A percentile compares a stretch with the other conserved stretches of the same genome.
phyloP scores from a whole-genome alignment of 768 basidiomycete genomes.

The Phanerochaete carnosa region DNA sequence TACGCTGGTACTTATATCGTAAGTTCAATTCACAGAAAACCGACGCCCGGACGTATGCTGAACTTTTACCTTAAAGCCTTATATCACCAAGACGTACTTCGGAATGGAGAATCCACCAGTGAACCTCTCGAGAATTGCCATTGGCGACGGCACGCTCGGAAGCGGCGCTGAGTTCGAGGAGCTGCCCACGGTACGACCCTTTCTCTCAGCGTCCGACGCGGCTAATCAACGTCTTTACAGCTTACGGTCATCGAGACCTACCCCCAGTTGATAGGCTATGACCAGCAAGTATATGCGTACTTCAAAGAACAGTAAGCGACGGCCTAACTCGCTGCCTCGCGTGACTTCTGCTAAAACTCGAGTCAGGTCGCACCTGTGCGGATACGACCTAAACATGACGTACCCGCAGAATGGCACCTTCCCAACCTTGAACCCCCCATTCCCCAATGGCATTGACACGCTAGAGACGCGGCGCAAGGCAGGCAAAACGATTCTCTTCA shows the following conservation, averaged over 20 bases:
- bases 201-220: not conserved
- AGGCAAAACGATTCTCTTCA: constrained; percentile 7
- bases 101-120: constrained; percentile 62
- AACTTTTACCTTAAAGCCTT: constrained; percentile 43
- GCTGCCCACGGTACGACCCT: constrained; percentile 30
- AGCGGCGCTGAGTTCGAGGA: constrained; percentile 14
- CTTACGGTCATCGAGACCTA: constrained; percentile 64
- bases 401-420: constrained; percentile 62
- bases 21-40: not conserved
- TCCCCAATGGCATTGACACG: not conserved
- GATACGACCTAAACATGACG: constrained; percentile 60
- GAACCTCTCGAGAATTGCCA: constrained; percentile 61
- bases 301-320: constrained; percentile 61
- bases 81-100: constrained; percentile 72
- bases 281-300: constrained; percentile 60
- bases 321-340: not conserved
- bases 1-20: constrained; percentile 74
- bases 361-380: constrained; percentile 54
- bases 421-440: constrained; percentile 29
- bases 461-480: not conserved
- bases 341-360: not conserved
- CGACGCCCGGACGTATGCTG: not conserved
- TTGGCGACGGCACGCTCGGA: constrained; percentile 67
- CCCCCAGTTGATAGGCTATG: constrained; percentile 73
- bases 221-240: constrained; percentile 27